Base-by-base conservation (phyloP, 805 yeast genomes). In the Saturnispora saitoi region DNA sequence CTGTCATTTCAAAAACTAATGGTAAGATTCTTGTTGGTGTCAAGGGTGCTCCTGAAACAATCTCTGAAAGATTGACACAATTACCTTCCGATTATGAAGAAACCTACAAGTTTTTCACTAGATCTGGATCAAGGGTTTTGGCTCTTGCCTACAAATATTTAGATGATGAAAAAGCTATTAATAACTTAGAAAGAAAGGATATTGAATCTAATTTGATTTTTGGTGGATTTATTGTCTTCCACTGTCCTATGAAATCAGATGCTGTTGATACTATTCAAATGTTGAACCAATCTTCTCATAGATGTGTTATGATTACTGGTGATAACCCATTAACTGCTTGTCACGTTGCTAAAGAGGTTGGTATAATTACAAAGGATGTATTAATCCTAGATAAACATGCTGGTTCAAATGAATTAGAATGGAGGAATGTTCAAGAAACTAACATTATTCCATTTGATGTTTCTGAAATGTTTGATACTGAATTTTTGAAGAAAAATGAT, bases 11-110 rank as follows among this genome's bases (percentile, higher is more conserved):
- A 26, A 68, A 70, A 38, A 65, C 78, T 47, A 72, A 72, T 55
- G 50, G 47, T 36, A 71, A 77, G 54, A 69, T 80, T 49, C 73
- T 88, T 55, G 93, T 89, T 42, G 83, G 95, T 55, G 95, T 82
- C 40, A 93, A 93, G 69, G 99, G 99, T 74, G 99, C 99, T 1
- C 99, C 99, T 4, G 99, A 93, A 69, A 93, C 97, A 17, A 80
- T 93, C 58, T 81, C 82, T 63, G 75, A 72, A 50, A 87, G 93
- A 86, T 69, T 93, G 53, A 58, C 65, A 40, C 71, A 70, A 42
- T 79, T 85, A 49, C 97, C 98, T 19, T 77, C 69, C 29, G 73
- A 80, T 57, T 93, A 91, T 62, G 97, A 91, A 64, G 86, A 80
- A 22, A 78, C 83, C 32, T 93, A 79, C 70, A 90, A 90, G 67